Base-by-base conservation (phyloP, 768 basidiomycete species). In the Tremella yokohamensis region DNA sequence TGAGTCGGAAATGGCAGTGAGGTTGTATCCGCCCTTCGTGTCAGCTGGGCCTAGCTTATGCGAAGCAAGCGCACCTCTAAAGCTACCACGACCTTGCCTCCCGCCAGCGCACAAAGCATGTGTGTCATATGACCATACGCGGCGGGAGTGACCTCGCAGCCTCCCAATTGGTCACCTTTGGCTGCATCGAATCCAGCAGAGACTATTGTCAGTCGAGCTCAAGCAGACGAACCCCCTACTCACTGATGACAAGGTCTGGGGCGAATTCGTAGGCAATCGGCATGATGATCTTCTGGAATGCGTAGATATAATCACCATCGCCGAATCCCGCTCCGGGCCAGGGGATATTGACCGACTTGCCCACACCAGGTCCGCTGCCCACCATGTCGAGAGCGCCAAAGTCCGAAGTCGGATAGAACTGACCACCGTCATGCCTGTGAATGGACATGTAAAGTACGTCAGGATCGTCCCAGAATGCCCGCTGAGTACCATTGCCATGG, bases 111-210 rank as follows among this genome's bases (percentile, higher is more conserved):
- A 40, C 85, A 83, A 8, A 99, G 81, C 90, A 99, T 94, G 70
- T 97, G 89, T 6, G 96, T 96, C 93, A 99, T 98, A 68, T 98
- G 96, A 0, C 91, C 91, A 75, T 91, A 99, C 3, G 93, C 96
- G 16, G 85, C 83, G 0, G 96, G 96, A 3, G 89, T 83, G 59
- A 99, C 93, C 64, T 85, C 80, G 68, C 93, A 97, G 78, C 87
- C 87, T 37, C 96, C 96, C 3, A 99, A 82, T 38, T 85, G 84
- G 69, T 99, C 96, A 2, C 96, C 96, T 25, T 82, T 83, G 0
- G 96, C 96, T 8, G 96, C 96, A 70, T 99, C 96, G 70, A 97
- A 99, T 2, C 96, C 96, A 16, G 96, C 91, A 8, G 94, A 97
- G 69, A 99, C 96, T 99, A 70, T 1, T 49, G 42, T 7, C 24